Evolutionary conservation across 1,284 basidiomycete species (phyloP).

Genomic region (Tremellales sp.): DNA sequence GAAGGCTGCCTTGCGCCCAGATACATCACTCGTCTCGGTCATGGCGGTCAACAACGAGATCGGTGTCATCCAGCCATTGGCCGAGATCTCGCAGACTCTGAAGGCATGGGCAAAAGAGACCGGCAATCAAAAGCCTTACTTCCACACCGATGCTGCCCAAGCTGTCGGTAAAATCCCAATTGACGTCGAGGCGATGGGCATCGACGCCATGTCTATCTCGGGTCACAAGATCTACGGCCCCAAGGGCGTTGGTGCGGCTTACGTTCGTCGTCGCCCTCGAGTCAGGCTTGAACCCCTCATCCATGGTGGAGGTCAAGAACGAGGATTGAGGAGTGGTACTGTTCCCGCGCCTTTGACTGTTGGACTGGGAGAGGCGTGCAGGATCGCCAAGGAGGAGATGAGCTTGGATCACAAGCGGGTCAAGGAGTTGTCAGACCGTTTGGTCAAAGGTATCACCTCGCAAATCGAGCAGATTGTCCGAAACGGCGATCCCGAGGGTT

Average conservation of each 20-base stretch:
- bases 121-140: conserved; percentile 81
- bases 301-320: conserved; percentile 95
- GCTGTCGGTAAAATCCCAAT: conserved; percentile 86
- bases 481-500: conserved; percentile 86
- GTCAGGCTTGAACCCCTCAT: conserved; percentile 94
- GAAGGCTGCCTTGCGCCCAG: conserved; percentile 77
- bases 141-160: conserved; percentile 98
- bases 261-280: conserved; percentile 86
- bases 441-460: conserved; percentile 75
- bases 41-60: conserved; percentile 99
- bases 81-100: conserved; percentile 84
- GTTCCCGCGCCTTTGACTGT: conserved; percentile 85
- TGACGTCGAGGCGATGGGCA: conserved; percentile 92
- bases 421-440: conserved; percentile 70
- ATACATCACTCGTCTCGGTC: conserved; percentile 83
- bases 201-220: conserved; percentile 94
- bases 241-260: conserved; percentile 92
- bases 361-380: conserved; percentile 91
- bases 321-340: conserved; percentile 90
- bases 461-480: conserved; percentile 86
- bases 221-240: conserved; percentile 99
- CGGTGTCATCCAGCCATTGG: conserved; percentile 95
- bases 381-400: conserved; percentile 90
- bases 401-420: conserved; percentile 79
- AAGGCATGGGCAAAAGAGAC: conserved; percentile 48